These are phyloP conservation scores for Cyclotella sp. DNA, from an alignment of 108 stramenopile genomes.

Conservation along the genomic window DNA sequence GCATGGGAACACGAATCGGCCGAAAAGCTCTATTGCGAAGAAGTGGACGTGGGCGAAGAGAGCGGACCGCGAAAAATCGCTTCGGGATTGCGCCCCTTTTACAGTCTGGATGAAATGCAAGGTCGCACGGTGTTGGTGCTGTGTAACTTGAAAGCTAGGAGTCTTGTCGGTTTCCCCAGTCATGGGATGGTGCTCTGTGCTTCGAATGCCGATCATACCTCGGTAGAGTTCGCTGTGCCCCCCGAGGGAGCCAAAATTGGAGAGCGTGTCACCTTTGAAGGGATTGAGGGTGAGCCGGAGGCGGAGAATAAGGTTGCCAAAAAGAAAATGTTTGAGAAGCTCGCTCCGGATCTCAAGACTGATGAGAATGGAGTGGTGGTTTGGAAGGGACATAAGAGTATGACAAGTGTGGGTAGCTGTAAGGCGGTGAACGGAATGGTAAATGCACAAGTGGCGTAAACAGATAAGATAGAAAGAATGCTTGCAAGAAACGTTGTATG, in stretches of 20 bases:
- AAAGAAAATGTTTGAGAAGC: conserved; percentile 89
- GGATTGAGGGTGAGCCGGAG: conserved; percentile 76
- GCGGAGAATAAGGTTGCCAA: conserved; percentile 90
- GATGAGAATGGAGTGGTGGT: conserved; percentile 75
- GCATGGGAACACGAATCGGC: conserved; percentile 95
- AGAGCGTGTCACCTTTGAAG: conserved; percentile 82
- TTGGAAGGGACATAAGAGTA: conserved; percentile 74
- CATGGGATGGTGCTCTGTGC: conserved; percentile 96
- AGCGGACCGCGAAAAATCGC: conserved; percentile 87
- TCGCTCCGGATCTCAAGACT: conserved; percentile 85
- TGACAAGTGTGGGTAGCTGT: conserved; percentile 69
- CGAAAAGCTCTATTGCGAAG: conserved; percentile 97
- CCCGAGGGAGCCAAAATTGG: conserved; percentile 80
- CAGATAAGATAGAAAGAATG: too few relatives aligned
- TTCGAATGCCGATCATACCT: conserved; percentile 77
- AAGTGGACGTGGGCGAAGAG: conserved; percentile 95
- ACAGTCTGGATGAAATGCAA: conserved; percentile 84
- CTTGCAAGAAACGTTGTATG: too few relatives aligned
- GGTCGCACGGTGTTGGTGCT: conserved; percentile 89
- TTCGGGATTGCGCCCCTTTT: conserved; percentile 93
- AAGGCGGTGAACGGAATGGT: conserved; percentile 84
- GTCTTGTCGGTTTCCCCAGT: conserved; percentile 86
- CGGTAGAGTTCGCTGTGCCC: conserved; percentile 84
- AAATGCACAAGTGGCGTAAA: conserved; percentile 81
- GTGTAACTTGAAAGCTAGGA: conserved; percentile 94